Percentiles rank a stretch among this genome's conserved stretches.
These are phyloP conservation scores for Acanthamoeba culbertsoni DNA, from an alignment of 208 protist genomes.

Conservation along the genomic window DNA sequence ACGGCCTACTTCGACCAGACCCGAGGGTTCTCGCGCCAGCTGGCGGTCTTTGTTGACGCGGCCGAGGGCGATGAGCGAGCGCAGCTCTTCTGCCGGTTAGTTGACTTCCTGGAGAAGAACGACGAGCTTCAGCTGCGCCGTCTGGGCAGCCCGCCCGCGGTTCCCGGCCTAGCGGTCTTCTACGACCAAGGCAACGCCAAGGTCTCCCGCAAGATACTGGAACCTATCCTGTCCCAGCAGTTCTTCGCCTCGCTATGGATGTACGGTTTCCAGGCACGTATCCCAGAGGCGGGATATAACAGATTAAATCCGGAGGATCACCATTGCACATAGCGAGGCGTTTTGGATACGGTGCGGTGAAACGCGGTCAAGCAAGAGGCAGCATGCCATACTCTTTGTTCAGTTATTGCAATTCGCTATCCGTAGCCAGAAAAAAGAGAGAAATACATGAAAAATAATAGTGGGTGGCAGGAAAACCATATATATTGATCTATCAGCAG, in stretches of 20 bases:
- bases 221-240: not conserved
- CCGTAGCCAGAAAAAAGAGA: no score
- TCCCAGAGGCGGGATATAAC: no score
- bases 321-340: no score
- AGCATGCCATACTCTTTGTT: no score
- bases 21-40: not conserved
- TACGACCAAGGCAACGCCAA: not conserved
- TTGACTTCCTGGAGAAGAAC: not conserved
- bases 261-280: no score
- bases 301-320: no score
- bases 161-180: not conserved
- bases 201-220: not conserved
- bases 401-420: no score
- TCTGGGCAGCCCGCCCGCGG: not conserved
- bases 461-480: no score
- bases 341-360: no score
- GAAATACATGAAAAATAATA: no score
- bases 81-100: not conserved
- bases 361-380: no score
- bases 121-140: not conserved
- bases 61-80: not conserved
- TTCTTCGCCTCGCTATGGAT: slow-evolving; percentile 8
- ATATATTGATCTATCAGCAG: no score
- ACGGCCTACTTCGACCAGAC: not conserved
- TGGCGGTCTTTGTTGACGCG: not conserved